Conservation (phyloP, 192 early-diverging fungal genomes). For the Umbelopsis isabellina region DNA sequence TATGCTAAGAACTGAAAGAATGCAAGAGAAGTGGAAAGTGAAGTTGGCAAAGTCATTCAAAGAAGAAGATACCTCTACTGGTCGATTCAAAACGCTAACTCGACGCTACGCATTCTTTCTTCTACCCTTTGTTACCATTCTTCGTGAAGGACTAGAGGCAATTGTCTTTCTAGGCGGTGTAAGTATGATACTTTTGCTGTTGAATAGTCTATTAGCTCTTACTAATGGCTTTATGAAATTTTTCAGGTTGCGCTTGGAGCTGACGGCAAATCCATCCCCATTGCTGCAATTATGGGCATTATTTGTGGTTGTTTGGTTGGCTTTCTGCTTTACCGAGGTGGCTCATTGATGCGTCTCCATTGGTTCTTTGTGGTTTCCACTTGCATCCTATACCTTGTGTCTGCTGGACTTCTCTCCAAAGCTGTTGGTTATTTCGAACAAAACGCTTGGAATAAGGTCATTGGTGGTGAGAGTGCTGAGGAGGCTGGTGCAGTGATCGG, state of each 20-base stretch:
- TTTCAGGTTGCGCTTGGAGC: constrained; percentile 63
- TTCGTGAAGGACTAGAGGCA: constrained; percentile 90
- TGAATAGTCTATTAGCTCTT: not conserved
- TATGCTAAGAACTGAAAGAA: constrained; percentile 72
- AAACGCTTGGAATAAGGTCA: constrained; percentile 62
- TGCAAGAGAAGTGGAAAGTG: constrained; percentile 78
- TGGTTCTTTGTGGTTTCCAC: constrained; percentile 82
- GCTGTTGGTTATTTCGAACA: constrained; percentile 69
- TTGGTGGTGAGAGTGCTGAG: constrained; percentile 70
- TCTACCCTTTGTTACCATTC: constrained; percentile 83
- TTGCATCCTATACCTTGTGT: constrained; percentile 75
- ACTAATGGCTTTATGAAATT: not conserved
- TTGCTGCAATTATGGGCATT: constrained; percentile 77
- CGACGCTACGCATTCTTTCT: constrained; percentile 75
- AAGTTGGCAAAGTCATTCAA: constrained; percentile 45
- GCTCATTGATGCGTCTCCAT: constrained; percentile 68
- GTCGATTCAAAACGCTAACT: constrained; percentile 43
- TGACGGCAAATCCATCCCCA: constrained; percentile 71
- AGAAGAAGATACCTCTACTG: constrained; percentile 22
- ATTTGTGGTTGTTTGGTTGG: constrained; percentile 71
- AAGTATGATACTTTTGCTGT: constrained; percentile 22
- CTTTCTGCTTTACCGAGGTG: constrained; percentile 73
- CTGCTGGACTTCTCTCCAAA: constrained; percentile 79
- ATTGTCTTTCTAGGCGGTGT: constrained; percentile 90
- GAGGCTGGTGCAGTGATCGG: constrained; percentile 47